These are phyloP conservation scores for Geotrichum ghanense DNA, from an alignment of 805 yeast genomes.

Conservation along the genomic window DNA sequence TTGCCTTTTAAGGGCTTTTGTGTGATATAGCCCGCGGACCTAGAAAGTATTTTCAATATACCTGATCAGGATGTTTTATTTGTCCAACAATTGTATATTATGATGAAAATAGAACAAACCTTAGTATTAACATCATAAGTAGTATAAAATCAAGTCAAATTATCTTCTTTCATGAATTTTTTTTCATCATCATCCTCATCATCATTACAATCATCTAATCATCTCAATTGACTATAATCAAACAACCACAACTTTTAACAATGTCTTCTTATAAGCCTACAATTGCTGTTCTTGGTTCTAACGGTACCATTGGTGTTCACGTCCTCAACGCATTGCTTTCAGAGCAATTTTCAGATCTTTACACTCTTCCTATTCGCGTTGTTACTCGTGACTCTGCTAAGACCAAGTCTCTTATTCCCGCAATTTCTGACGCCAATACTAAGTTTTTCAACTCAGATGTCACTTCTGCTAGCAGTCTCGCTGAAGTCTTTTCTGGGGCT, in stretches of 20 bases:
- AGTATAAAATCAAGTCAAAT: too few species aligned
- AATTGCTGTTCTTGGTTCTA: conserved; percentile 42
- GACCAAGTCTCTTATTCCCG: conserved; percentile 9
- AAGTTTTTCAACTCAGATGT: conserved; percentile 8
- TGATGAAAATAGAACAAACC: too few species aligned
- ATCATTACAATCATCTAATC: too few species aligned
- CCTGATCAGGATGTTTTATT: too few species aligned
- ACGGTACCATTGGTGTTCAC: conserved; percentile 43
- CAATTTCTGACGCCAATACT: conserved; percentile 18
- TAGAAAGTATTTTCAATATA: too few species aligned
- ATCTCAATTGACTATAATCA: too few species aligned
- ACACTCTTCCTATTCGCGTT: conserved; percentile 38
- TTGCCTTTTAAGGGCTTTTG: too few species aligned
- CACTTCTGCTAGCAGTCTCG: conserved; percentile 9
- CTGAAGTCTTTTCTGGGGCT: conserved; percentile 30
- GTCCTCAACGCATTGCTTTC: conserved; percentile 35
- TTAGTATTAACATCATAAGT: too few species aligned
- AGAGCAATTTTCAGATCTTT: conserved; percentile 31
- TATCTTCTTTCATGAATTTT: too few species aligned
- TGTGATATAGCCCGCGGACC: too few species aligned
- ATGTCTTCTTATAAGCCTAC: conserved; percentile 18
- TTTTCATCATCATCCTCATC: too few species aligned
- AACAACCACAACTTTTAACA: conserved; percentile 1
- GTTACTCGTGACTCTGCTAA: conserved; percentile 35
- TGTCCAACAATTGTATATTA: too few species aligned